Base-by-base conservation (phyloP, 345 rosid species). In the Pelargonium nanum region DNA sequence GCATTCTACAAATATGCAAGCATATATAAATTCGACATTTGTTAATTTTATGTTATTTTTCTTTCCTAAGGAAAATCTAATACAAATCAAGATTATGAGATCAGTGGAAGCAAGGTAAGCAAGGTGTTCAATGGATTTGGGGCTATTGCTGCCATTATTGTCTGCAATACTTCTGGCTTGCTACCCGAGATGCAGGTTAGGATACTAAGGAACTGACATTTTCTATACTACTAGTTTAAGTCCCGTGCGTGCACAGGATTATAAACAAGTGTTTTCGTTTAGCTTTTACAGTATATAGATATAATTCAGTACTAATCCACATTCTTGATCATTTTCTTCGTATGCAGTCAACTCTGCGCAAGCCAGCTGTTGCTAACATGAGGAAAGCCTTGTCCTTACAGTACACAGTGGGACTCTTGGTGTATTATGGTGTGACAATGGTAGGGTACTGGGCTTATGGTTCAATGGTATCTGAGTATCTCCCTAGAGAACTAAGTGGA, bases 391-490 rank as follows among this genome's bases (percentile, higher is more conserved):
- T 76, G 55, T 57, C 16, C 1, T 13, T 57, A 17, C 80, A 69
- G 62, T 71, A 40, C 54, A 67, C 72, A 8, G 65, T 26, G n/a
- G 79, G 75, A 1, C 57, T 75, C 34, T 20, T 52, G 6, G 32
- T 69, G 21, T 71, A 68, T 56, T 72, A 76, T 22, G 66, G 68
- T 6, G 60, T 72, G 44, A 65, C 59, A 2, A 40, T 72, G 23
- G 44, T 66, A 0, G 76, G 74, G 17, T 69, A 76, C 25, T 76
- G 80, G 74, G 80, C 80, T 23, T 72, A 76, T 10, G 80, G 80
- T 24, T 62, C 76, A 0, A 19, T 53, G 0, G 73, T 69, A 23
- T 76, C 80, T 1, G 59, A 54, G 52, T 76, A 72, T 59, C 73
- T 72, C 25, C 80, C 73, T 17, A 22, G 28, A 58, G 52, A 63